A percentile compares a stretch with the other conserved stretches of the same genome.
phyloP scores from a whole-genome alignment of 169 alveolate genomes.

The Cryptosporidium meleagridis region DNA sequence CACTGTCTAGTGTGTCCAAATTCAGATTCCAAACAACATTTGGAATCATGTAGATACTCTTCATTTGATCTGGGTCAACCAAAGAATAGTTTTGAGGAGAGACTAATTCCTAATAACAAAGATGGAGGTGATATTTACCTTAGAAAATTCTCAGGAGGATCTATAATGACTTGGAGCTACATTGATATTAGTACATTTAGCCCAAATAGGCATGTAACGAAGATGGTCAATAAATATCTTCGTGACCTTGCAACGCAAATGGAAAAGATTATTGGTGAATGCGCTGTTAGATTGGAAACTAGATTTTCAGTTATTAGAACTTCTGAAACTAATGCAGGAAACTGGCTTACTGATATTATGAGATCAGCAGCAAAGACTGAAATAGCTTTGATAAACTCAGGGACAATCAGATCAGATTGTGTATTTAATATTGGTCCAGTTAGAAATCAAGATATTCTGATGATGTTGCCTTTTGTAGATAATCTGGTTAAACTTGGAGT shows the following conservation, averaged over 20 bases:
- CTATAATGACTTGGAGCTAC: conserved; percentile 80
- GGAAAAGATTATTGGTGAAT: conserved; percentile 81
- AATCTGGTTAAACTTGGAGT: conserved; percentile 80
- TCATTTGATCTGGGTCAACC: not conserved
- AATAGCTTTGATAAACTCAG: conserved; percentile 87
- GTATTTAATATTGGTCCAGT: conserved; percentile 83
- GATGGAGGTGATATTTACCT: conserved; percentile 69
- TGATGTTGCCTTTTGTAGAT: conserved; percentile 88
- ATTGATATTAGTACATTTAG: conserved; percentile 73
- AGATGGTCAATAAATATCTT: conserved; percentile 78
- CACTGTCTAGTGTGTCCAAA: conserved; percentile 56
- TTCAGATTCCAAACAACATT: conserved; percentile 30
- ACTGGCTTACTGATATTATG: conserved; percentile 87
- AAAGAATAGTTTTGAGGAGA: not conserved
- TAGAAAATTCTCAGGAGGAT: conserved; percentile 78
- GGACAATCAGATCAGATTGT: conserved; percentile 89
- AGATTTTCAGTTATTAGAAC: conserved; percentile 84
- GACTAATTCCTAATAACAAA: conserved; percentile 45
- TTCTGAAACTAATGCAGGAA: conserved; percentile 85
- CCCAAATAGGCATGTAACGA: conserved; percentile 78
- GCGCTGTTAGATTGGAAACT: conserved; percentile 85
- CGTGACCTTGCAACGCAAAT: conserved; percentile 78
- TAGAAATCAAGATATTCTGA: conserved; percentile 79
- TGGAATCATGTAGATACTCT: conserved; percentile 11
- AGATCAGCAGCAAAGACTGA: conserved; percentile 84